A percentile compares a stretch with the other conserved stretches of the same genome.
These are phyloP conservation scores for Bipolaris oryzae DNA, from an alignment of 2,329 filamentous ascomycete species.

Conservation along the genomic window DNA sequence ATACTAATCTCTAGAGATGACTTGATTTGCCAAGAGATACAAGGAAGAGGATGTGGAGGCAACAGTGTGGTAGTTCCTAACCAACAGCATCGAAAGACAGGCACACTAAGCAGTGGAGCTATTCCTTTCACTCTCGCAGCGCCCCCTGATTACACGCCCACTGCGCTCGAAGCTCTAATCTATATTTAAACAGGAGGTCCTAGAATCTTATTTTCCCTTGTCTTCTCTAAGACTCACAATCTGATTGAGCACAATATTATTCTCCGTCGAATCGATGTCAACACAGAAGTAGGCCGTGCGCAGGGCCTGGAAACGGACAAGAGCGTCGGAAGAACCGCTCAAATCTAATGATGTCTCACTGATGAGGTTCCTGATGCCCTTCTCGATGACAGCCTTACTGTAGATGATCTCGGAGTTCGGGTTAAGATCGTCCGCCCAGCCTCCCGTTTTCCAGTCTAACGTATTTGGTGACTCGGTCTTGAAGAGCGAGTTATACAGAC, in stretches of 20 bases:
- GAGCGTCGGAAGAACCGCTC: slow-evolving; percentile 44
- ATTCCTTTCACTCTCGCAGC: neutral
- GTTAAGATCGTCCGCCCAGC: slow-evolving; percentile 84
- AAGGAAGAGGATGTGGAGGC: neutral
- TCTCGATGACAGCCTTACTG: slow-evolving; percentile 77
- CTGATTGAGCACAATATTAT: slow-evolving; percentile 85
- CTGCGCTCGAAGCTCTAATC: neutral
- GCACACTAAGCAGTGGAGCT: neutral
- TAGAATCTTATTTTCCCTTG: slow-evolving; percentile 34
- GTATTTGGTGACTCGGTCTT: slow-evolving; percentile 82
- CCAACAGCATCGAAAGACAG: neutral
- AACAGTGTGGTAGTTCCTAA: neutral
- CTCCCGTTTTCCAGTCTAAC: slow-evolving; percentile 69
- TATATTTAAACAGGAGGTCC: neutral
- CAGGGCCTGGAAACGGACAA: slow-evolving; percentile 88
- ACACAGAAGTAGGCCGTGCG: slow-evolving; percentile 86
- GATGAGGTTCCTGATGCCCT: slow-evolving; percentile 82
- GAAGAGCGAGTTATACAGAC: slow-evolving; percentile 83
- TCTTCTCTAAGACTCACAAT: slow-evolving; percentile 94
- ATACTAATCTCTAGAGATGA: neutral
- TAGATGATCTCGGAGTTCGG: slow-evolving; percentile 83
- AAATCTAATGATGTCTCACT: slow-evolving; percentile 52
- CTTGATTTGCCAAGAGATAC: neutral
- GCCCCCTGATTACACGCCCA: neutral
- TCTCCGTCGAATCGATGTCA: slow-evolving; percentile 70